Conservation (phyloP, 2,329 filamentous ascomycete species). For the Sphaerulina populicola region DNA sequence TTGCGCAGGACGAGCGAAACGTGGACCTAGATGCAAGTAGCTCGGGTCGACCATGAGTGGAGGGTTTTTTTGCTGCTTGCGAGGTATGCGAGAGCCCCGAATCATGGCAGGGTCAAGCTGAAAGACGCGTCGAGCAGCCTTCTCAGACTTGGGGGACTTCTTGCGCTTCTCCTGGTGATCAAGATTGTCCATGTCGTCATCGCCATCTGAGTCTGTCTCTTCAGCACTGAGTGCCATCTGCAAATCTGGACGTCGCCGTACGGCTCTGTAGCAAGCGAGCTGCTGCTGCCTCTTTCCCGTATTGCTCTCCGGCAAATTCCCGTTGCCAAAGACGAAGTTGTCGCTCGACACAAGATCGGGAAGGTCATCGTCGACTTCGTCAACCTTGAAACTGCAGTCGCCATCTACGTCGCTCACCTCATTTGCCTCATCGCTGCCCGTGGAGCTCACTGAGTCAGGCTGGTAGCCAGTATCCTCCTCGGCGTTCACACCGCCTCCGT, state of each 20-base stretch:
- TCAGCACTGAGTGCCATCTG: no score
- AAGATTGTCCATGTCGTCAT: not conserved
- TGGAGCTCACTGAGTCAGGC: slow-evolving; percentile 1
- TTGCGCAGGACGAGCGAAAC: slow-evolving; percentile 1
- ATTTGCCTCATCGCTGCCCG: not conserved
- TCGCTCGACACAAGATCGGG: not conserved
- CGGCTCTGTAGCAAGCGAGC: not conserved
- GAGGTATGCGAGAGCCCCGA: not conserved
- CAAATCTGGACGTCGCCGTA: not conserved
- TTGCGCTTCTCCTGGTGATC: not conserved
- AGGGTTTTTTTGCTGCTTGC: slow-evolving; percentile 4
- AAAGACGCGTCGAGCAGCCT: not conserved
- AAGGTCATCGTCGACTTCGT: not conserved
- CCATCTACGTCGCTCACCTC: not conserved
- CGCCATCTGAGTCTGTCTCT: not conserved
- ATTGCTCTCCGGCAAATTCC: not conserved
- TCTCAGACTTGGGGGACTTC: not conserved
- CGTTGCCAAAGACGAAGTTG: not conserved
- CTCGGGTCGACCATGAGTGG: slow-evolving; percentile 3
- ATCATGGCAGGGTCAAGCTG: not conserved
- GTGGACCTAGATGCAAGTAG: not conserved
- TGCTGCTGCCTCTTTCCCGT: not conserved
- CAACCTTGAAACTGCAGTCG: not conserved
- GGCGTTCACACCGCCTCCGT: not conserved
- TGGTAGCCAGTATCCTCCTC: slow-evolving; percentile 3